Evolutionary conservation across 2,329 filamentous ascomycete species (phyloP), one percentile per base, ranked within the genome.

Genomic region (Aspergillus cejpii): DNA sequence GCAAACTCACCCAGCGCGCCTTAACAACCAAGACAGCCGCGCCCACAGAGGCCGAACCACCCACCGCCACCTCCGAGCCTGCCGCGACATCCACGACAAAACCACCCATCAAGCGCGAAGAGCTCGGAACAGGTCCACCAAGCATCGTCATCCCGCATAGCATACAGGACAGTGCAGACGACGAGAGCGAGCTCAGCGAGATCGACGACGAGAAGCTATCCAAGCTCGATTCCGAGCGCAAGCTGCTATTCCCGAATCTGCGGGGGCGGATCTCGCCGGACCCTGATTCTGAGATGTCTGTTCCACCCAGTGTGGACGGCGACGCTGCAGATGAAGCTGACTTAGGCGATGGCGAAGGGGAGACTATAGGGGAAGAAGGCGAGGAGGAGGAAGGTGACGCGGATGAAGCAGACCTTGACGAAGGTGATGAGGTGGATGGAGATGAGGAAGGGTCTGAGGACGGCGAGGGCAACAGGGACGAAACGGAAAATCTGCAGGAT

Each of bases 101-200:
- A 19, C 54, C 36, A 6, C 11, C 43, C 5, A 17, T 11, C 7
- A 53, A 54, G 69, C 58, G 74, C 63, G 37, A 76, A 71, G 64
- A 74, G 68, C 56, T 69, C 68, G 56, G 53, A 10, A 52, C 56
- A 10, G 64, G 63, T 36, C 63, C 61, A 14, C 64, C 69, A 24
- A 78, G 71, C 39, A 81, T 79, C 45, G 81, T 79, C 45, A 74
- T 75, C 5, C 73, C 74, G 0, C 77, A 76, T 5, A 86, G 78
- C 47, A 66, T 81, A 6, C 78, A 82, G 48, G 80, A 84, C 48
- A 82, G 77, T 31, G 81, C 78, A 0, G 81, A 85, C 50, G 80
- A 84, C 43, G 82, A 85, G 61, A 85, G 81, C 57, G 82, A 85
- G 50, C 69, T 85, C 0, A 85, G 80, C 41, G 83, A 85, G 49